phyloP scores from a whole-genome alignment of 2,329 filamentous ascomycete species.

The Triangularia setosa region DNA sequence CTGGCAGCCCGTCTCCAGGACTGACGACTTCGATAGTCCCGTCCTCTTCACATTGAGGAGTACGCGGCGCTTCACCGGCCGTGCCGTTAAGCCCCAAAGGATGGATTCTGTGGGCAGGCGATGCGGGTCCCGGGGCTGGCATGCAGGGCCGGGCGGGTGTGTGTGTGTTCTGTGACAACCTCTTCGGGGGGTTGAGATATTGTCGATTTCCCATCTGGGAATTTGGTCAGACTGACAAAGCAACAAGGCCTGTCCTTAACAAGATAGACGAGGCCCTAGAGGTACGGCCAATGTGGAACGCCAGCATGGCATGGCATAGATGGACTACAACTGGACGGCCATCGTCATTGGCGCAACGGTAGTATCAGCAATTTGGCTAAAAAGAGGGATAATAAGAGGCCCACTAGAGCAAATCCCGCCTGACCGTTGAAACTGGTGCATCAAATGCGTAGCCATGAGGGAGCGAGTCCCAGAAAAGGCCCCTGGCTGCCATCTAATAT shows the following conservation, averaged over 20 bases:
- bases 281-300: slow-evolving; percentile 16
- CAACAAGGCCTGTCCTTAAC: slow-evolving; percentile 13
- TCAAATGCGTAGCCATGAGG: not conserved
- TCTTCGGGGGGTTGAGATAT: slow-evolving; percentile 21
- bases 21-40: not conserved
- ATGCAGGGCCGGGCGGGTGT: slow-evolving; percentile 10
- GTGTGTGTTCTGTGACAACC: slow-evolving; percentile 13
- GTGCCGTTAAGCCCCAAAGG: slow-evolving; percentile 11
- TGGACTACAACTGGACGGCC: not conserved
- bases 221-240: slow-evolving; percentile 31
- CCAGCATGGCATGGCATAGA: slow-evolving; percentile 10
- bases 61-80: slow-evolving; percentile 11
- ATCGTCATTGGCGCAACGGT: slow-evolving; percentile 20
- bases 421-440: slow-evolving; percentile 18
- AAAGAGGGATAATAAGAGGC: slow-evolving; percentile 21
- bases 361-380: slow-evolving; percentile 29
- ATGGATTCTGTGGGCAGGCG: slow-evolving; percentile 12
- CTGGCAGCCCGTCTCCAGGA: not conserved
- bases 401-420: slow-evolving; percentile 16
- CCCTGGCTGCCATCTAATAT: slow-evolving; percentile 11
- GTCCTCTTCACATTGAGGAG: not conserved
- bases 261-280: slow-evolving; percentile 14
- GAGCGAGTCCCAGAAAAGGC: slow-evolving; percentile 13
- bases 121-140: slow-evolving; percentile 9
- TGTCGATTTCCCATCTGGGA: slow-evolving; percentile 21